A percentile compares a stretch with the other conserved stretches of the same genome.
These are phyloP conservation scores for Cyclotella choctawhatcheeana DNA, from an alignment of 108 stramenopile genomes.

Conservation along the genomic window DNA sequence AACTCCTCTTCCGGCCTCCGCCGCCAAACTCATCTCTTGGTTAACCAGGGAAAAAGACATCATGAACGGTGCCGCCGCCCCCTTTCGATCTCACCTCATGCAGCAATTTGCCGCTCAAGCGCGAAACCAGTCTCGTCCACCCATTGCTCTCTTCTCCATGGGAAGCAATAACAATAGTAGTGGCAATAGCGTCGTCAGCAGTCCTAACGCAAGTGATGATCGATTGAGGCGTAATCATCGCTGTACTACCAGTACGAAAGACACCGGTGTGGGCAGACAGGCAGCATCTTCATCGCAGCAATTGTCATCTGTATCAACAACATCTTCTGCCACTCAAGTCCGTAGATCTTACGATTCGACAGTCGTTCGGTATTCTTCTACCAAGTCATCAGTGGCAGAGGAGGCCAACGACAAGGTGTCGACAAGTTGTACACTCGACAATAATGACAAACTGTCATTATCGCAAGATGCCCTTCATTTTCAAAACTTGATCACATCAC, in stretches of 20 bases:
- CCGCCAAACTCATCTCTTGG: too few species aligned
- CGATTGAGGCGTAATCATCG: background rate
- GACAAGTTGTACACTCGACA: too few species aligned
- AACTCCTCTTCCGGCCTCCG: too few species aligned
- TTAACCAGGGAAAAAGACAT: background rate
- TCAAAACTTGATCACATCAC: constrained; percentile 37
- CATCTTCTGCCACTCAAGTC: background rate
- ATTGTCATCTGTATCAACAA: background rate
- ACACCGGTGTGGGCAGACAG: too few species aligned
- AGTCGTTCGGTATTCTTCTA: background rate
- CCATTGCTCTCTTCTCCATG: constrained; percentile 54
- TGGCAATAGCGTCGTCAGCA: background rate
- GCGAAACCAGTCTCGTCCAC: constrained; percentile 59
- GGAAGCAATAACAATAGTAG: background rate
- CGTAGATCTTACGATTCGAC: background rate
- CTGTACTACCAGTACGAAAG: constrained; percentile 3
- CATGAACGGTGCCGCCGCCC: constrained; percentile 18
- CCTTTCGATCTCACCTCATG: constrained; percentile 84
- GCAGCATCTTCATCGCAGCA: background rate
- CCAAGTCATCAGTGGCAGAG: constrained; percentile 5
- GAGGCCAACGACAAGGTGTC: background rate
- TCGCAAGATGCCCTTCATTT: constrained; percentile 22
- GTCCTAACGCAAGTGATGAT: background rate
- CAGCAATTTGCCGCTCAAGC: constrained; percentile 73
- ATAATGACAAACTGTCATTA: too few species aligned